Base-by-base conservation (phyloP, 2,329 filamentous ascomycete species). In the Fusarium tuaranense region DNA sequence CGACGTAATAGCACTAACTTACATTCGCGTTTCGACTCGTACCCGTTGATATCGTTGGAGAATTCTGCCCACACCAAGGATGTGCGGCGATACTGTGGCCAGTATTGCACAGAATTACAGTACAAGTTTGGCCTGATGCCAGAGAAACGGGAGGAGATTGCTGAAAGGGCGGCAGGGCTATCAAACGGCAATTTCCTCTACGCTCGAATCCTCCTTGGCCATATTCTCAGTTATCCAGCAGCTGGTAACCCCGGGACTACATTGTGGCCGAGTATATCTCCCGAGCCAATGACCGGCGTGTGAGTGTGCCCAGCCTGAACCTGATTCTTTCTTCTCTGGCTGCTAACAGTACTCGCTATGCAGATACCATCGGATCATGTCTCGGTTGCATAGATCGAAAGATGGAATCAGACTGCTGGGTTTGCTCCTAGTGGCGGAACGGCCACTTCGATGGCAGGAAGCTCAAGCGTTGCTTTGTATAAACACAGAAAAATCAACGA, bases 171-270 rank as follows among this genome's bases (percentile, higher is more conserved):
- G 10, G 39, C 53, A 4, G 10, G 16, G 3, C 58, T 48, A 36
- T 59, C 71, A 39, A 59, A 57, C n/a, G 63, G 69, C 67, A 64
- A 39, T 61, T 73, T 71, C 34, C 60, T 73, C 9, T 66, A 72
- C n/a, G 71, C 66, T 18, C 63, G 63, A 13, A 57, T 73, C 9
- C 69, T 73, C 18, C n/a, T 73, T 20, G 14, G 25, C 16, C 71
- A 72, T 30, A 20, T 72, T 4, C 27, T 71, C 46, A 7, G 48
- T 65, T 9, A 55, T 32, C 44, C 22, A 48, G 44, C 22, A 48
- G 16, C 22, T 48, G 16, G 14, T 22, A 48, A 48, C 22, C 22
- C 18, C 16, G 48, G 18, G 25, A 4, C 9, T 30, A 16, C 16
- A 36, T 53, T 71, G 7, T 16, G 25, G 12, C 38, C 60, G 4